These are phyloP conservation scores for Arthrobotrys musiformis DNA, from an alignment of 2,329 filamentous ascomycete genomes.

Conservation along the genomic window DNA sequence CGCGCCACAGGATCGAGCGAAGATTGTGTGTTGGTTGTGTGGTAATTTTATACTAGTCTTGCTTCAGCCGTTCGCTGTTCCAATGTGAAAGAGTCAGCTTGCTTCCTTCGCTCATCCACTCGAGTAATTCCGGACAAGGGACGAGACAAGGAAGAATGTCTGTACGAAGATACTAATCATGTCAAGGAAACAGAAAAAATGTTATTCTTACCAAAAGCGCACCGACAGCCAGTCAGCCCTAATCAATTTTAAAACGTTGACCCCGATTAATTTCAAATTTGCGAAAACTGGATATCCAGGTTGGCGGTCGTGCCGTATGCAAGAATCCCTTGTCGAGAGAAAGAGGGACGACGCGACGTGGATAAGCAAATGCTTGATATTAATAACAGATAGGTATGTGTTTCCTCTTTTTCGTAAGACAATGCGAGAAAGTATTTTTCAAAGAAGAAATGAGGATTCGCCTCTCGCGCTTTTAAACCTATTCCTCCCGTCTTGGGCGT, in stretches of 20 bases:
- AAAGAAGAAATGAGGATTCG: background rate
- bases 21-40: conserved; percentile 24
- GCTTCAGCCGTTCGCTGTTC: background rate
- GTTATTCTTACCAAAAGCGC: conserved; percentile 20
- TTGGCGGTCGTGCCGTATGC: background rate
- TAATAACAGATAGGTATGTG: background rate
- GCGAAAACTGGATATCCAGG: background rate
- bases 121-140: background rate
- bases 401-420: background rate
- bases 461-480: conserved; percentile 2
- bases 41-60: background rate
- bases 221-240: conserved; percentile 6
- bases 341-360: too few species aligned
- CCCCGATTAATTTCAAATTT: conserved; percentile 18
- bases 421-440: background rate
- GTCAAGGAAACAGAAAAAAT: background rate
- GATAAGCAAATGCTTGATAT: background rate
- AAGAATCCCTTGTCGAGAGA: background rate
- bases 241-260: conserved; percentile 25
- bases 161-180: background rate
- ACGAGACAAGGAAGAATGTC: background rate
- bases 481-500: background rate
- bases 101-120: background rate
- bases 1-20: background rate
- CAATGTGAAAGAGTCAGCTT: conserved; percentile 9